Base-by-base conservation (phyloP, 352 stramenopile genomes). In the Peronospora farinosa region DNA sequence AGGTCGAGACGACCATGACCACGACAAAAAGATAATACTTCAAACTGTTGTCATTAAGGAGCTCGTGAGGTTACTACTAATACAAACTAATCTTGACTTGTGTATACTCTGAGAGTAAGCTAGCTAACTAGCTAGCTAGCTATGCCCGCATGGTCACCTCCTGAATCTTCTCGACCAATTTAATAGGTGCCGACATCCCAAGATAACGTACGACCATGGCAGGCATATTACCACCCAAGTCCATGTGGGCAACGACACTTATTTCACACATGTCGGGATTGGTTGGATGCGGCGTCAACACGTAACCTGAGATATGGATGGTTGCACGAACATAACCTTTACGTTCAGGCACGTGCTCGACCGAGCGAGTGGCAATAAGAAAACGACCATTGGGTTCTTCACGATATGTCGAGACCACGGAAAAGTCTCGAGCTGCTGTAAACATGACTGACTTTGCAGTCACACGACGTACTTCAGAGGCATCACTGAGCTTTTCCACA, bases 141-240 rank as follows among this genome's bases (percentile, higher is more conserved):
- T 72, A 72, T 59, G 59, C 49, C 23, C 43, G 41, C 45, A 63
- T 31, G 0, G 55, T 72, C 43, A 79, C 58, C 42, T 76, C 57
- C 39, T 65, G 56, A 30, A 92, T 76, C 68, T 85, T 84, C 46
- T 88, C 74, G n/a, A 92, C 60, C 12, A 92, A 63, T 64, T 92
- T 89, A 54, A 92, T 92, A 2, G 80, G 80, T 5, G 78, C 78
- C 16, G 80, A 87, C 10, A 88, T 64, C 13, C 80, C 80, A 9
- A 89, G 54, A 59, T 86, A 87, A 15, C 76, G 73, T 58, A 92
- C 73, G 9, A 92, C 72, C 60, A 80, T 78, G 1, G 66, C 64
- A 1, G 80, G 80, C 38, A 92, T 37, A 56, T 77, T 74, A 46
- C 80, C 80, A 52, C 75, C 80, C 27, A 92, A 47, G 43, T 92